Evolutionary conservation across 345 rosid genomes (phyloP).

Genomic region (Viola odorata): DNA sequence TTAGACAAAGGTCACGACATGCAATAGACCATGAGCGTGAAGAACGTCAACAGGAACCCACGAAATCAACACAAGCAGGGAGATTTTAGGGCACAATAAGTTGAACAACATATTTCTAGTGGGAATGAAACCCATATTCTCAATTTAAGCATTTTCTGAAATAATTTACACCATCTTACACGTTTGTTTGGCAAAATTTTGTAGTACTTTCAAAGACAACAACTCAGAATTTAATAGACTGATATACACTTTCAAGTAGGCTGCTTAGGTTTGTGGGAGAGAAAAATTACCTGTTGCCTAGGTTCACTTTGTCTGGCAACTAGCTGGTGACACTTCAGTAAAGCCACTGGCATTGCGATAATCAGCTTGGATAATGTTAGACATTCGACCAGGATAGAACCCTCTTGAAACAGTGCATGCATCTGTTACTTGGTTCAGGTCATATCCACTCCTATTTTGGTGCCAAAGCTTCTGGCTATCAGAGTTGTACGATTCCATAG

Average conservation of each 20-base stretch:
- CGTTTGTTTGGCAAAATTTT: no score
- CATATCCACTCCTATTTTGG: conserved; percentile 17
- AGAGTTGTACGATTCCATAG: conserved; percentile 19
- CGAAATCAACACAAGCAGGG: no score
- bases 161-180: no score
- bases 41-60: no score
- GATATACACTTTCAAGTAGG: no score
- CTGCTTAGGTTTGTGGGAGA: not conserved
- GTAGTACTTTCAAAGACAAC: not conserved
- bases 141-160: no score
- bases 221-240: not conserved
- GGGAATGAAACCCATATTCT: no score
- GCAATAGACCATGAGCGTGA: no score
- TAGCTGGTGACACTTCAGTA: no score
- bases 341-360: not conserved
- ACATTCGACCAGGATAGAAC: conserved; percentile 26
- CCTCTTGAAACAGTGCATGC: conserved; percentile 19
- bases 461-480: conserved; percentile 28
- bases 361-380: conserved; percentile 23
- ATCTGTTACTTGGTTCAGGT: conserved; percentile 18
- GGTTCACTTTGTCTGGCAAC: conserved; percentile 12
- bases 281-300: conserved; percentile 35
- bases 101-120: no score
- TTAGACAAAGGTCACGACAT: no score
- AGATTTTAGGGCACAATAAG: no score